These are phyloP conservation scores for Austroboletus eburneus DNA, from an alignment of 768 basidiomycete species.

Conservation along the genomic window DNA sequence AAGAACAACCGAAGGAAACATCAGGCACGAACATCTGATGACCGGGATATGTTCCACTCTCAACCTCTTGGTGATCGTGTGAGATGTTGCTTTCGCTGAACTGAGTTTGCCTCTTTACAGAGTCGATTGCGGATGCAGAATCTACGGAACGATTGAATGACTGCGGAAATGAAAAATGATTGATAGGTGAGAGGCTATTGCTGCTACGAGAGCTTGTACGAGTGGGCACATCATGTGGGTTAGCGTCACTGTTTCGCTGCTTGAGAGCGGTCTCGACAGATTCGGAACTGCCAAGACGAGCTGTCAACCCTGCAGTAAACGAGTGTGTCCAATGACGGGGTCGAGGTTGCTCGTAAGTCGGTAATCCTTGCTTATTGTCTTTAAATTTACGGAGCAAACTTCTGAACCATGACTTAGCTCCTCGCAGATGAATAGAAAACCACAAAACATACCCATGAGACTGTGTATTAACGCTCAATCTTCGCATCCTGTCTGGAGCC, in stretches of 20 bases:
- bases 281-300: conserved; percentile 2
- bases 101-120: neutral
- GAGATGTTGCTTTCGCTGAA: neutral
- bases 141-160: conserved; percentile 3
- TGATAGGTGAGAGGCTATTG: conserved; percentile 16
- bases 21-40: conserved; percentile 8
- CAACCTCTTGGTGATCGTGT: conserved; percentile 1
- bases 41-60: neutral
- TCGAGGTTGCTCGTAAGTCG: neutral
- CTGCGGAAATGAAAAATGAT: conserved; percentile 9
- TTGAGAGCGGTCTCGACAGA: conserved; percentile 1
- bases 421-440: neutral
- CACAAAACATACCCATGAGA: conserved; percentile 9
- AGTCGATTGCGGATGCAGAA: neutral
- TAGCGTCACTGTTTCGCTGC: neutral
- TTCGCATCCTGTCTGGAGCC: conserved; percentile 4
- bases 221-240: neutral
- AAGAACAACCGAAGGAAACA: neutral
- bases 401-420: conserved; percentile 6
- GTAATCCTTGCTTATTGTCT: neutral
- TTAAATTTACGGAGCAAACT: neutral
- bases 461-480: neutral
- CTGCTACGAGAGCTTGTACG: conserved; percentile 1
- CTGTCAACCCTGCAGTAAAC: neutral
- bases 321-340: neutral